Conservation (phyloP, 2,329 filamentous ascomycete genomes). For the Parascedosporium putredinis region DNA sequence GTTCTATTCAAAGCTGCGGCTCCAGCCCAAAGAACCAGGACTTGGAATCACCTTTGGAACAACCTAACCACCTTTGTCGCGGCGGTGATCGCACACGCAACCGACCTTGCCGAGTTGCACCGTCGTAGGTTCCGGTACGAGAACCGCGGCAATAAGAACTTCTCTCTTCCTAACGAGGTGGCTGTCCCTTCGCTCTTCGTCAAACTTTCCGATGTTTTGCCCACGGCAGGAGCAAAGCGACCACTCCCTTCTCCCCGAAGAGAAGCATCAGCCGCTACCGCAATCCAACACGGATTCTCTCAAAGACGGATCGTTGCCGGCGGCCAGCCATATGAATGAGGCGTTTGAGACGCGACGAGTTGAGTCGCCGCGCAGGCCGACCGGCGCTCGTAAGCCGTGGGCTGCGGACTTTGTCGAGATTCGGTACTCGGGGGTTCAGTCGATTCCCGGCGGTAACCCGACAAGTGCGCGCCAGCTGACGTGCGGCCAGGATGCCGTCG, state of each 20-base stretch:
- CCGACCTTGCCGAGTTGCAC: conserved; percentile 38
- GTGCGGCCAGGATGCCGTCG: conserved; percentile 40
- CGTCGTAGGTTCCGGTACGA: conserved; percentile 27
- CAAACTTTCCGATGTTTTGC: conserved; percentile 35
- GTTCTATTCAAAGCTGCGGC: conserved; percentile 29
- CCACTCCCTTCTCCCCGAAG: neutral
- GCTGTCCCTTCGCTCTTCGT: conserved; percentile 38
- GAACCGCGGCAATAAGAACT: conserved; percentile 24
- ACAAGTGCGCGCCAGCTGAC: conserved; percentile 18
- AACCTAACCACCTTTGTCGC: conserved; percentile 38
- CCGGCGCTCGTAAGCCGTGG: conserved; percentile 30
- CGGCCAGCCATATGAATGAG: neutral
- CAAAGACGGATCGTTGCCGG: neutral
- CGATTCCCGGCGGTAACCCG: conserved; percentile 10
- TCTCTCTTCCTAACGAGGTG: conserved; percentile 30
- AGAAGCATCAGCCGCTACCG: neutral
- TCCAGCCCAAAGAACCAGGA: conserved; percentile 32
- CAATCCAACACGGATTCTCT: neutral
- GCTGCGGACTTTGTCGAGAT: conserved; percentile 49
- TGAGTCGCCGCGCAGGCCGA: neutral
- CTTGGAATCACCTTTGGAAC: conserved; percentile 40
- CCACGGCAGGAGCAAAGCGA: conserved; percentile 11
- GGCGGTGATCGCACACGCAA: conserved; percentile 39
- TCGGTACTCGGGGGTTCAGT: conserved; percentile 39
- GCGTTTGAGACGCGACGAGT: too few relatives aligned